Evolutionary conservation across 1,284 basidiomycete genomes (phyloP), one percentile per base, ranked within the genome.

Genomic region (Pterulicium gracile): DNA sequence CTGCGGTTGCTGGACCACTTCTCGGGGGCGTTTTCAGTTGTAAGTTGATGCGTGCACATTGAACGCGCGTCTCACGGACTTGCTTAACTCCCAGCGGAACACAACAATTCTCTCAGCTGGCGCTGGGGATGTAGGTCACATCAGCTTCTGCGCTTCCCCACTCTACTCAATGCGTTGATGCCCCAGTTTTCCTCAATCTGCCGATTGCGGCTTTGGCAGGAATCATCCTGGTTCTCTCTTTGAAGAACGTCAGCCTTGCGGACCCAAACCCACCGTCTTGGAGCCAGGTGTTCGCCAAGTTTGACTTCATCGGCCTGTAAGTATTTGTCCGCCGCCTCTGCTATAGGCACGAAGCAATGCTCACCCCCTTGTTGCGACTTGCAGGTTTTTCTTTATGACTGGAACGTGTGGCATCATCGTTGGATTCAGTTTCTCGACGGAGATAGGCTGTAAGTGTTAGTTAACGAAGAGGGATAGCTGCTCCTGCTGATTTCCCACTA

Each of bases 41-140:
- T 85, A 53, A 62, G 78, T 65, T 13, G 34, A n/a, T n/a, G n/a
- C n/a, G n/a, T n/a, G n/a, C n/a, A n/a, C n/a, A 45, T 44, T 47
- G 45, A 42, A 22, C 22, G 14, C 41, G 46, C 54, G 46, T 48
- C 47, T 46, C 42, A 32, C 48, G 32, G 24, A 50, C 52, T 54
- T 42, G 15, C 35, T 18, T n/a, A 21, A 20, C 22, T 50, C 35
- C 44, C 42, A 45, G 12, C 47, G 48, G 19, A 53, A 24, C 18
- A 55, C 54, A 24, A 49, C 55, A 40, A 55, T 54, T 32, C 50
- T 45, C 52, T 80, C 43, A 77, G 66, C 55, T 88, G 85, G 85
- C 70, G 86, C 71, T 88, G 82, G 80, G 81, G 75, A 49, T 88
- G 86, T 88, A 63, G 65, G 85, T 72, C 42, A 36, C n/a, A n/a